phyloP scores from a whole-genome alignment of 2,329 filamentous ascomycete genomes.

The Ophiostoma pallidulum region DNA sequence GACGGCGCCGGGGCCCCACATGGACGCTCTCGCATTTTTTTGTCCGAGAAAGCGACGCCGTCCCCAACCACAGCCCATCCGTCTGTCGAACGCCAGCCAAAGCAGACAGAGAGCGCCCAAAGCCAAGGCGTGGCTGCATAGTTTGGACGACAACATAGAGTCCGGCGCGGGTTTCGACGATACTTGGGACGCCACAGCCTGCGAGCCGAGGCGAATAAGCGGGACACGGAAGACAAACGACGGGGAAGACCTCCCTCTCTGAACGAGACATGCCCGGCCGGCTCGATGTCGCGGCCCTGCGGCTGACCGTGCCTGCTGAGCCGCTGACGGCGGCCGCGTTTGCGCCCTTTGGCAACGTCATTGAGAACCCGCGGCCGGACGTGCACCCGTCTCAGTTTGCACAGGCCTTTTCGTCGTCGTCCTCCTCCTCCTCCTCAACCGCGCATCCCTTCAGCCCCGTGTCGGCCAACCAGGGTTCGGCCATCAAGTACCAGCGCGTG shows the following conservation, averaged over 20 bases:
- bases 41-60: too few species aligned
- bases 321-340: conserved; percentile 64
- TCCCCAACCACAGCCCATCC: too few species aligned
- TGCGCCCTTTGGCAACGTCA: conserved; percentile 70
- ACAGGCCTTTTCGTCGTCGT: conserved; percentile 6
- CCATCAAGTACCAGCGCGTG: conserved; percentile 76
- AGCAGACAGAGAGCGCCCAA: too few species aligned
- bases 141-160: neutral
- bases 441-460: conserved; percentile 33
- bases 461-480: conserved; percentile 74
- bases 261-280: conserved; percentile 13
- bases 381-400: conserved; percentile 37
- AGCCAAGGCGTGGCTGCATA: too few species aligned
- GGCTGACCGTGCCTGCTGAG: conserved; percentile 45
- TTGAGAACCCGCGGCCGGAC: conserved; percentile 59
- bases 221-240: too few species aligned
- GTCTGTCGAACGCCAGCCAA: too few species aligned
- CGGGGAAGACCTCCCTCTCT: neutral
- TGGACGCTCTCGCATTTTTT: too few species aligned
- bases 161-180: neutral
- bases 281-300: conserved; percentile 35
- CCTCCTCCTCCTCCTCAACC: neutral
- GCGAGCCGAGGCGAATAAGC: neutral
- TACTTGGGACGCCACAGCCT: conserved; percentile 4
- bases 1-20: too few species aligned